A percentile compares a stretch with the other conserved stretches of the same genome.
These are phyloP conservation scores for Ceriops decandra DNA, from an alignment of 345 rosid genomes.

Conservation along the genomic window DNA sequence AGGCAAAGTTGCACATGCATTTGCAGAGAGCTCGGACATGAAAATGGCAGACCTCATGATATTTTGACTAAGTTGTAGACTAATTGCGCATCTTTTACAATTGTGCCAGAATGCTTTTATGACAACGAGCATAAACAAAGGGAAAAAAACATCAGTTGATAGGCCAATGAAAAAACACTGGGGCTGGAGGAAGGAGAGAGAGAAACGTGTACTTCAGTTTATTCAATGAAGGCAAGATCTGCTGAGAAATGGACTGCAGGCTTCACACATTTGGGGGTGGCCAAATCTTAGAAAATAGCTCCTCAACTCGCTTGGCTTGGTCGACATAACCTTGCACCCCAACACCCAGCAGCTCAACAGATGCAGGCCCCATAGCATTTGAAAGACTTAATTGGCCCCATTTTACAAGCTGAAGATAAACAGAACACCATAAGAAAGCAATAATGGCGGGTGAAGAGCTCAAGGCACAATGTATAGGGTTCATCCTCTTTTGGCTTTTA, in stretches of 20 bases:
- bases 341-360: constrained; percentile 73
- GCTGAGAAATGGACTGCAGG: not conserved
- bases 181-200: not conserved
- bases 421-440: not conserved
- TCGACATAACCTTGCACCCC: constrained; percentile 74
- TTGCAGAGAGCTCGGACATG: no score
- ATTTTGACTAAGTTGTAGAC: no score
- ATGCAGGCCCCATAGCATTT: constrained; percentile 88
- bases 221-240: constrained; percentile 20
- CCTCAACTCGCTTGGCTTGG: constrained; percentile 75
- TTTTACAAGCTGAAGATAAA: constrained; percentile 48
- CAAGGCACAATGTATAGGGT: not conserved
- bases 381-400: constrained; percentile 88
- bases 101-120: no score
- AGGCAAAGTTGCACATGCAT: no score
- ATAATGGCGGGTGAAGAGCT: not conserved
- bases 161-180: not conserved
- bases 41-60: no score
- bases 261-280: constrained; percentile 88
- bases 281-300: constrained; percentile 84
- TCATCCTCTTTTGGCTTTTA: no score
- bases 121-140: no score
- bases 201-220: constrained; percentile 19
- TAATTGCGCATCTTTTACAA: no score
- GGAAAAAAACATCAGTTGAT: no score